Base-by-base conservation (phyloP, 192 early-diverging fungal species). In the Phlyctochytrium bullatum region DNA sequence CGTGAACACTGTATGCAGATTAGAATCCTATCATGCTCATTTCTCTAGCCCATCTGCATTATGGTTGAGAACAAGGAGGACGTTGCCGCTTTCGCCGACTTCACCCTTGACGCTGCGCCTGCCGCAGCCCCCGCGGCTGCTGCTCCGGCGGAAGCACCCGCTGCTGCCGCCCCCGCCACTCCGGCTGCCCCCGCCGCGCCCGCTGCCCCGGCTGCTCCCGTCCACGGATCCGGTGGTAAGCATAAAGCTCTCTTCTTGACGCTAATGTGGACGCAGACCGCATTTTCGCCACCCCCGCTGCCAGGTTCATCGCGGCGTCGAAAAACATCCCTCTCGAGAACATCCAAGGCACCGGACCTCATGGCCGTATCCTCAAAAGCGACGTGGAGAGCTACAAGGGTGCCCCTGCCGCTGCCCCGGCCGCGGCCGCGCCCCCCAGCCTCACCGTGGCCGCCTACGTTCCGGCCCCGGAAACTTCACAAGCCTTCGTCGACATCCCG, bases 61-160 rank as follows among this genome's bases (percentile, higher is more conserved):
- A 78, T 99, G 72, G 92, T 92, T 32, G 95, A 97, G 78, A 86
- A 91, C 79, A 86, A 92, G 74, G 89, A 83, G 31, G 93, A 94
- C 69, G 84, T 95, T 59, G 88, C 85, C 30, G 87, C 88, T 33
- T 99, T 99, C 80, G 89, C 88, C 30, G 85, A 93, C 69, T 99
- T 87, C 73, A 79, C 76, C n/a, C 51, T 60, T 27, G 74, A 20
- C 20, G 73, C 51, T 16, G 67, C 73, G 20, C 35, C 50, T 34
- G 67, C 68, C 58, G 69, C 76, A 40, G 74, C 61, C 3, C 30
- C 73, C 33, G 67, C 59, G 25, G 16, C 73, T 59, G 28, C 69
- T 52, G 68, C 71, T 23, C 30, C 66, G 24, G 47, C 78, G 24
- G 71, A 69, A n/a, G 29, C 67, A 23, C 52, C 78, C 4, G 59